Base-by-base conservation (phyloP, 2,329 filamentous ascomycete species). In the Byssothecium circinans region DNA sequence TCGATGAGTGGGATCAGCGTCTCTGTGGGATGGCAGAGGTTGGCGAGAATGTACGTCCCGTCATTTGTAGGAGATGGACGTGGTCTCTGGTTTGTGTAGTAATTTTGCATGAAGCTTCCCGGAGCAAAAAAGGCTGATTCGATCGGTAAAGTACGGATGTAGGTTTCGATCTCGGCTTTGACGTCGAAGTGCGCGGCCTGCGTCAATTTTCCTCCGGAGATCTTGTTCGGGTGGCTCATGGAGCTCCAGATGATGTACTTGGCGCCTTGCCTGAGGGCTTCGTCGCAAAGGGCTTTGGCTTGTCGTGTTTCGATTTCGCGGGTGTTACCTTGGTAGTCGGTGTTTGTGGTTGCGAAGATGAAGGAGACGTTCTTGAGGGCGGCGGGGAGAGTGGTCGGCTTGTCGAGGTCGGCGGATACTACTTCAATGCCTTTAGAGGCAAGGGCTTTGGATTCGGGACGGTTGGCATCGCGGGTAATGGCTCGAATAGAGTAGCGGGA, bases 151-250 rank as follows among this genome's bases (percentile, higher is more conserved):
- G 57, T 46, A 15, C 78, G 75, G 38, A 82, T 77, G 58, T 84
- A 81, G n/a, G 72, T 56, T 54, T 82, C 81, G 0, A 81, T 74
- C 11, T 76, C 67, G 17, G 80, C 81, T 61, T 85, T 85, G 61
- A 65, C 70, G 63, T 85, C 82, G 50, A 84, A 85, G 53, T 81
- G 77, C 50, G 74, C 53, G 2, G 72, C 69, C 19, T 69, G 54
- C 15, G 49, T 60, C 10, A 73, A 58, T 14, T 61, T 64, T 4
- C 73, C 73, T n/a, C 51, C 44, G 0, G 61, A 61, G 33, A 73
- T 60, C 22, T 60, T 51, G 14, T 19, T 33, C 0, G 67, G 56
- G 44, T 63, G 54, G 3, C 56, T 49, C 61, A 69, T 58, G 5
- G 63, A 63, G 37, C 65, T 70, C 53, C 60, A 77, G 50, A 77